phyloP scores from a whole-genome alignment of 768 basidiomycete species.

The Saitozyma podzolica region DNA sequence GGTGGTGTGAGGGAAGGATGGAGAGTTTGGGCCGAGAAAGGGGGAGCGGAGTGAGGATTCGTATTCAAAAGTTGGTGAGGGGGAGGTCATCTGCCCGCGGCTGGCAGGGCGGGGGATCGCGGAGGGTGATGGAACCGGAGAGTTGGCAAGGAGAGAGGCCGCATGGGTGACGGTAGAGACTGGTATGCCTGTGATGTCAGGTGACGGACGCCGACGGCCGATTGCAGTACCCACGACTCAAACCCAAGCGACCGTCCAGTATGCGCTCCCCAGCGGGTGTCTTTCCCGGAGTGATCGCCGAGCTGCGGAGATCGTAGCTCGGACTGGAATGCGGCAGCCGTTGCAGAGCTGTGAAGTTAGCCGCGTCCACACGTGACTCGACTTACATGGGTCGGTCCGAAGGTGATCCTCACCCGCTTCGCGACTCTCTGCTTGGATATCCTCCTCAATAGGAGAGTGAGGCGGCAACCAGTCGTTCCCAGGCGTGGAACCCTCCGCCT shows the following conservation, averaged over 20 bases:
- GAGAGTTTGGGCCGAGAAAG: constrained; percentile 30
- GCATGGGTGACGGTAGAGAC: constrained; percentile 36
- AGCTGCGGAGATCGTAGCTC: constrained; percentile 32
- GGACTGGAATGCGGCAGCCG: constrained; percentile 32
- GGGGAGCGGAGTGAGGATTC: constrained; percentile 30
- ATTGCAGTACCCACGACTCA: constrained; percentile 31
- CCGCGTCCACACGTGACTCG: too few species aligned
- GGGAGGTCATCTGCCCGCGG: constrained; percentile 5
- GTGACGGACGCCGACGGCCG: background rate
- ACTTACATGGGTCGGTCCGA: too few species aligned
- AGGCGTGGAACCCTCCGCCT: too few species aligned
- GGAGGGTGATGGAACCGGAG: constrained; percentile 1
- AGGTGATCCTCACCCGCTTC: too few species aligned
- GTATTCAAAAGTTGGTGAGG: constrained; percentile 2
- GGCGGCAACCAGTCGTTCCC: too few species aligned
- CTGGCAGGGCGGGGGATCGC: background rate
- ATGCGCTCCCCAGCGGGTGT: background rate
- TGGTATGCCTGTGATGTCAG: constrained; percentile 31
- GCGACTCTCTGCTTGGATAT: too few species aligned
- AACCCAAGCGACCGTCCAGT: constrained; percentile 23
- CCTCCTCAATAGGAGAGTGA: too few species aligned
- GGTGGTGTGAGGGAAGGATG: constrained; percentile 7
- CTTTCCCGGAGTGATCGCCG: constrained; percentile 26
- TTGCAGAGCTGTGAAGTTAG: too few species aligned
- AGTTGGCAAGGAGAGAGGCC: constrained; percentile 26